Conservation (phyloP, 306 rosid species). For the Trifolium fragiferum region DNA sequence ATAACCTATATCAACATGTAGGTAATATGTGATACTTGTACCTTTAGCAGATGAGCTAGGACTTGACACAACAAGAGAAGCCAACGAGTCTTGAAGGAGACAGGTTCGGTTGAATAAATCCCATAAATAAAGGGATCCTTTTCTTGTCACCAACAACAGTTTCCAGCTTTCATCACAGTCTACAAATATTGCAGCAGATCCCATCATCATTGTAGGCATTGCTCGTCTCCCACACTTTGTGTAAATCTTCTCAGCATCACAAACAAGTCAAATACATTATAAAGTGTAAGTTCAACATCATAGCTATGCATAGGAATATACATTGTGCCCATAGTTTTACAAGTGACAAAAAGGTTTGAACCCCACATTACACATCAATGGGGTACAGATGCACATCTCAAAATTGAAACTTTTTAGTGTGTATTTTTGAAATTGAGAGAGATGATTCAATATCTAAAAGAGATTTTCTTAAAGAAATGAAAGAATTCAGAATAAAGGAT, state of each 20-base stretch:
- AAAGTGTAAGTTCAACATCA: conserved; percentile 14
- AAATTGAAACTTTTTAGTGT: neutral
- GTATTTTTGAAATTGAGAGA: conserved; percentile 3
- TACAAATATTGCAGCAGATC: conserved; percentile 89
- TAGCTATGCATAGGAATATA: conserved; percentile 29
- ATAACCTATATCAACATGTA: conserved; percentile 17
- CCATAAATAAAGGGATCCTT: conserved; percentile 87
- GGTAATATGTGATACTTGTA: conserved; percentile 55
- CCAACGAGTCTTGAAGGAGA: conserved; percentile 78
- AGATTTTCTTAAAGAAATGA: conserved; percentile 1
- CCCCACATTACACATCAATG: neutral
- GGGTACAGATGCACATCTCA: conserved; percentile 9
- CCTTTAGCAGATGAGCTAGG: conserved; percentile 67
- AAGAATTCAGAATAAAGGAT: neutral
- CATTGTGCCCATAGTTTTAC: conserved; percentile 2
- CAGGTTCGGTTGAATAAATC: conserved; percentile 79
- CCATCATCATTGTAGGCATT: conserved; percentile 94
- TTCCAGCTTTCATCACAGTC: conserved; percentile 96
- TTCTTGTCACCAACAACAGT: conserved; percentile 86
- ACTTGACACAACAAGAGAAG: conserved; percentile 70
- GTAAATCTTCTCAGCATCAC: conserved; percentile 66
- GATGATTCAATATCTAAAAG: neutral
- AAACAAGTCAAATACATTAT: conserved; percentile 29
- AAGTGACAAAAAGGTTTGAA: neutral
- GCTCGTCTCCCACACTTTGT: conserved; percentile 94